phyloP scores from a whole-genome alignment of 768 basidiomycete species.

The Amanita pallidorosea region DNA sequence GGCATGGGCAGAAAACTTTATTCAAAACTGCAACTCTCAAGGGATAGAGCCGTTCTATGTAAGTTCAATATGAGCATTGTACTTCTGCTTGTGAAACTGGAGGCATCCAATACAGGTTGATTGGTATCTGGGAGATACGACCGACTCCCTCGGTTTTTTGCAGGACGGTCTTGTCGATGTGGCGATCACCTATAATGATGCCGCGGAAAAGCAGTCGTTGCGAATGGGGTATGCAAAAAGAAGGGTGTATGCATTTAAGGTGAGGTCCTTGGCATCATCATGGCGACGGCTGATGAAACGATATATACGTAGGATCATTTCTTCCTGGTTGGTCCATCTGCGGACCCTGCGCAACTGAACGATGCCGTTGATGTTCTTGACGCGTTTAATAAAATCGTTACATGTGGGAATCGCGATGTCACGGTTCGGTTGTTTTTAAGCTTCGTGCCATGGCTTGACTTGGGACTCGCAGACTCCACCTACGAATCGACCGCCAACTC shows the following conservation, averaged over 20 bases:
- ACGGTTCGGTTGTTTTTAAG: slow-evolving; percentile 24
- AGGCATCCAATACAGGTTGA: slow-evolving; percentile 26
- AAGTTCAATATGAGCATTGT: slow-evolving; percentile 3
- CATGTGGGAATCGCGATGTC: slow-evolving; percentile 30
- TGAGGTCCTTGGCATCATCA: slow-evolving; percentile 12
- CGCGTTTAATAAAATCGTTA: slow-evolving; percentile 39
- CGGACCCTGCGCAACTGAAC: slow-evolving; percentile 32
- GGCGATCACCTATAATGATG: slow-evolving; percentile 42
- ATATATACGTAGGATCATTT: slow-evolving; percentile 34
- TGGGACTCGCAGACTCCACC: slow-evolving; percentile 15
- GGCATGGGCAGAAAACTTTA: slow-evolving; percentile 37
- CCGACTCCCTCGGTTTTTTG: slow-evolving; percentile 33
- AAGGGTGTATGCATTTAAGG: slow-evolving; percentile 34
- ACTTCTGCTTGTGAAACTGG: not conserved
- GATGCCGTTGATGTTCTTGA: slow-evolving; percentile 21
- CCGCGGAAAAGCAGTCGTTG: slow-evolving; percentile 31
- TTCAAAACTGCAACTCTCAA: slow-evolving; percentile 23
- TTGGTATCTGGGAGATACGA: slow-evolving; percentile 50
- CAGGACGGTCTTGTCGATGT: slow-evolving; percentile 32
- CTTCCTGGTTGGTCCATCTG: slow-evolving; percentile 33
- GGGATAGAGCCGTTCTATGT: slow-evolving; percentile 23
- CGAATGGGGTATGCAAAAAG: slow-evolving; percentile 19
- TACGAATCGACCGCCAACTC: slow-evolving; percentile 22
- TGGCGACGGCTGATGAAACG: not conserved
- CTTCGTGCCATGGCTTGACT: not conserved